Base-by-base conservation (phyloP, 1,139 yeast species). In the Diutina pseudorugosa region DNA sequence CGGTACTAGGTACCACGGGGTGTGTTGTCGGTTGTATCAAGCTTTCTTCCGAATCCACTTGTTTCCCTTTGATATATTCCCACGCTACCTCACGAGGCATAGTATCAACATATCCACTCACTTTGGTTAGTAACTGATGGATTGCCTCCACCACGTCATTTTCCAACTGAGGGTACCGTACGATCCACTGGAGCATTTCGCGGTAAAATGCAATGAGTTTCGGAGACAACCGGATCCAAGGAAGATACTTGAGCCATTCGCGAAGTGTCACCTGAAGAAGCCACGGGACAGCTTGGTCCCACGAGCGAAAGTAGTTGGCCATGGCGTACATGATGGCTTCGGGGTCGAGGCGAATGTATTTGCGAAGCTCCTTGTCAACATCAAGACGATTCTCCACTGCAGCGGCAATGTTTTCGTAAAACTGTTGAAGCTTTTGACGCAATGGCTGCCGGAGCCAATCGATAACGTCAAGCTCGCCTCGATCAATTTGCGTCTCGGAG, bases 21-120 rank as follows among this genome's bases (percentile, higher is more conserved):
- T 53, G 52, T 16, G 36, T 44, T 25, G 53, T 48, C 6, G 57
- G 56, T 14, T 50, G 47, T 33, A 52, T 42, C 4, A 53, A 19
- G n/a, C 41, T 19, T 23, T 30, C 42, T n/a, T 30, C 45, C 2
- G 54, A 51, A 23, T 40, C 41, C 16, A 51, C 52, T 18, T 55
- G 44, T 23, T 23, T 21, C 7, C 42, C 51, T 8, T 11, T 8
- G 16, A 23, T n/a, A 23, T 19, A 41, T 2, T 9, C 20, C n/a
- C 42, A 8, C n/a, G n/a, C n/a, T n/a, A 49, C 5, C 3, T 19
- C 16, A 8, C 7, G 14, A 16, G 41, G 41, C 23, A 9, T 14
- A 5, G 16, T 20, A 51, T 73, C 77, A 45, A 61, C 63, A 55
- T 63, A 73, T 1, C 77, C 77, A 41, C 71, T 70, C 55, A 55